Base-by-base conservation (phyloP, 441 rosid genomes). In the Gossypium trilobum region DNA sequence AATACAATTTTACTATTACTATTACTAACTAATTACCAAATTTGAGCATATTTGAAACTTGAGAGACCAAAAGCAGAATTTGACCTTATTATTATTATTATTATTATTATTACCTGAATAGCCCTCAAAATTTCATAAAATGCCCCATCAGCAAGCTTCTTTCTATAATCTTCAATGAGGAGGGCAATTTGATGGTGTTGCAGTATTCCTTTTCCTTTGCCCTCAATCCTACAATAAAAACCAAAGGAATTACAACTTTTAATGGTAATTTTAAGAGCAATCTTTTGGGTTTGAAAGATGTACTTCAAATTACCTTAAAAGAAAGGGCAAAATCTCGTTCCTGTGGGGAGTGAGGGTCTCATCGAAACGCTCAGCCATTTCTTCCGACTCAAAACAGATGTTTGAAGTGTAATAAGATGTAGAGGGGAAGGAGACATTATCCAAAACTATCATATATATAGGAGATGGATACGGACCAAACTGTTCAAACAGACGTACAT, bases 261-360 rank as follows among this genome's bases (percentile, higher is more conserved):
- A 55, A 4, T 5, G 4, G 1, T 1, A 31, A 5, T 31, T 31
- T 31, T 4, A 5, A 25, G 13, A 25, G 57, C 16, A 56, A 48
- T 33, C 25, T 17, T 25, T 50, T 2, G 22, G 72, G 70, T 64
- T 64, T 31, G 36, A 31, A 42, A 86, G 85, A 10, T 0, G 5
- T 85, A 90, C 10, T 6, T 20, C 10, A 19, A 6, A 44, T 75
- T 79, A 95, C 98, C 97, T 89, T 55, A 97, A 74, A 62, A 95
- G 88, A 65, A 95, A 86, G 70, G 97, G 89, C 77, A 95, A 83
- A 69, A 92, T 84, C 76, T 92, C 96, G 65, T 95, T 92, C 67
- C 91, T 90, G 74, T 91, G 85, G 75, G 78, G 79, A 70, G 78
- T 64, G 11, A 95, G 93, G 42, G 96, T 91, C 76, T 85, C 87